Conservation (phyloP, 140 eudicot genomes). For the Flaveria floridana region DNA sequence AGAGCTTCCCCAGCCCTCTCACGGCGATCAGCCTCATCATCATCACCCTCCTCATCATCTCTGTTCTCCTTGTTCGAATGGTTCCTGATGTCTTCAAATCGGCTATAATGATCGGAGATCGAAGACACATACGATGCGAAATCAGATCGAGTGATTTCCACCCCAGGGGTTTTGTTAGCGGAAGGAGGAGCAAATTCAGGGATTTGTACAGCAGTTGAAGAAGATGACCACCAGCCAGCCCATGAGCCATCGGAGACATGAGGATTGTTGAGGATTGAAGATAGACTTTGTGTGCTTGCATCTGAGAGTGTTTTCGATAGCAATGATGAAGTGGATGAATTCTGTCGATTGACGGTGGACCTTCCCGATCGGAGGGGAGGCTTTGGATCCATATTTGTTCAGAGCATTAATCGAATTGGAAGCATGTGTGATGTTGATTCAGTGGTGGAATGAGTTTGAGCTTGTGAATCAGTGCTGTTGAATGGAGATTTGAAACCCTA, state of each 20-base stretch:
- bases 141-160: slow-evolving; percentile 56
- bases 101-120: slow-evolving; percentile 45
- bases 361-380: too few species aligned
- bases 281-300: slow-evolving; percentile 56
- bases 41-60: neutral
- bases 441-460: too few species aligned
- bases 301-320: slow-evolving; percentile 48
- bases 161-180: slow-evolving; percentile 43
- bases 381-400: too few species aligned
- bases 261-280: slow-evolving; percentile 85
- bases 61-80: slow-evolving; percentile 41
- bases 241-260: slow-evolving; percentile 55
- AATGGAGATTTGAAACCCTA: slow-evolving; percentile 14
- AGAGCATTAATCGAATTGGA: too few species aligned
- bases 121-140: slow-evolving; percentile 54
- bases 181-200: slow-evolving; percentile 61
- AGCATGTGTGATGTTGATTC: too few species aligned
- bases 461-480: slow-evolving; percentile 4
- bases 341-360: too few species aligned
- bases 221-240: slow-evolving; percentile 78
- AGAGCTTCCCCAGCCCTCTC: slow-evolving; percentile 68
- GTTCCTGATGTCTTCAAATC: slow-evolving; percentile 56
- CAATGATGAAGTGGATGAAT: too few species aligned
- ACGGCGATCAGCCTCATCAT: slow-evolving; percentile 27
- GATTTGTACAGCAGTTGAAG: slow-evolving; percentile 50